Percentiles rank a stretch among this genome's conserved stretches.
phyloP scores from a whole-genome alignment of 352 stramenopile species.

The Pythium aristosporum region DNA sequence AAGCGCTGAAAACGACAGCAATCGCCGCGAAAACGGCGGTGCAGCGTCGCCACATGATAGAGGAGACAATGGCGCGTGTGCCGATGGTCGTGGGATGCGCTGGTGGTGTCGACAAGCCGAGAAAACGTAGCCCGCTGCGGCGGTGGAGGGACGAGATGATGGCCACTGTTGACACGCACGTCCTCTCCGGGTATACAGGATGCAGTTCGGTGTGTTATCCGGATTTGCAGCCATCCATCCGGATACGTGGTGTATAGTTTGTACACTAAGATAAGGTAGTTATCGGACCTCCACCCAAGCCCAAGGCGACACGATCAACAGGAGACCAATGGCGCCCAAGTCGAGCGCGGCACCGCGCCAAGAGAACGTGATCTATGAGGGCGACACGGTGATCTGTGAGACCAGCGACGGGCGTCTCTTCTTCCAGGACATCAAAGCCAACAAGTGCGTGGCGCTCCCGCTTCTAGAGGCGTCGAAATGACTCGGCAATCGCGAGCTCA shows the following conservation, averaged over 20 bases:
- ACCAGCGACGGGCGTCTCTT: slow-evolving; percentile 85
- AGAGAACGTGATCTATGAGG: slow-evolving; percentile 81
- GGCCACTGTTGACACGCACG: slow-evolving; percentile 11
- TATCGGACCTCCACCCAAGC: slow-evolving; percentile 16
- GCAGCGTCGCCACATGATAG: background rate
- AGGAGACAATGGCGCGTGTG: background rate
- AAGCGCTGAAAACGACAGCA: slow-evolving; percentile 5
- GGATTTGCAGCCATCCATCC: background rate
- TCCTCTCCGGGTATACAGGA: slow-evolving; percentile 14
- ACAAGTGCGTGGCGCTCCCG: slow-evolving; percentile 43
- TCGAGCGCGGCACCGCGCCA: slow-evolving; percentile 28
- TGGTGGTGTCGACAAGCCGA: background rate
- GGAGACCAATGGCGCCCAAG: slow-evolving; percentile 5
- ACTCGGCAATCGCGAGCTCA: background rate
- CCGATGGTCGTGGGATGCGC: background rate
- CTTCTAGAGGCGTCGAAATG: slow-evolving; percentile 1
- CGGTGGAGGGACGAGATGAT: background rate
- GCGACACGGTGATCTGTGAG: slow-evolving; percentile 86
- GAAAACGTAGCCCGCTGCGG: too few species aligned
- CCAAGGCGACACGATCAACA: background rate
- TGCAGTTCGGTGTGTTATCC: slow-evolving; percentile 9
- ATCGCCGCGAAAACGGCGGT: background rate
- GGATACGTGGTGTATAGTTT: slow-evolving; percentile 8
- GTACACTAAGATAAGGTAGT: slow-evolving; percentile 15
- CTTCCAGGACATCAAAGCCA: slow-evolving; percentile 73